A percentile compares a stretch with the other conserved stretches of the same genome.
Conservation (phyloP, 805 yeast genomes). For the Jamesozyma gamospora region DNA sequence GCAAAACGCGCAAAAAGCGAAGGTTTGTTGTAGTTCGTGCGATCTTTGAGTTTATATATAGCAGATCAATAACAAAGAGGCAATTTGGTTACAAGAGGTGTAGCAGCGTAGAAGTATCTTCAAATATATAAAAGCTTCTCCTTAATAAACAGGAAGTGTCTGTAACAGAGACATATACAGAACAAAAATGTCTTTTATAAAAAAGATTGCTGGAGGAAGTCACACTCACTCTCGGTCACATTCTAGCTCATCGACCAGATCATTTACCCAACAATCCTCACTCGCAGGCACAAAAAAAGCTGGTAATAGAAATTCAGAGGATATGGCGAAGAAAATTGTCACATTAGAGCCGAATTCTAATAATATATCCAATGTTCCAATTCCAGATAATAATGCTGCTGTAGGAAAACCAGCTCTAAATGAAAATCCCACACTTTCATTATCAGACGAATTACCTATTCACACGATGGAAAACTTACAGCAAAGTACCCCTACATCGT, state of each 20-base stretch:
- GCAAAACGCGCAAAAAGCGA: neutral
- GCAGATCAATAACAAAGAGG: no score
- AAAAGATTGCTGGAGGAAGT: constrained; percentile 16
- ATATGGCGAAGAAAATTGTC: neutral
- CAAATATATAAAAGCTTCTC: no score
- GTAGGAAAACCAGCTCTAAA: neutral
- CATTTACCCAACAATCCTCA: constrained; percentile 1
- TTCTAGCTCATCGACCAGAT: constrained; percentile 16
- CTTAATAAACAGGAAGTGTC: no score
- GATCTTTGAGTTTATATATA: no score
- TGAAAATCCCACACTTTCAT: neutral
- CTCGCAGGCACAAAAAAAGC: neutral
- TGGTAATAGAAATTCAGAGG: neutral
- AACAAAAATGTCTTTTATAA: constrained; percentile 19
- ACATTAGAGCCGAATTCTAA: neutral
- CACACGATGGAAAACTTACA: constrained; percentile 2
- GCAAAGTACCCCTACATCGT: neutral
- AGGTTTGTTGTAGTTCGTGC: no score
- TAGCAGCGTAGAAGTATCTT: no score
- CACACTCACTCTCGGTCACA: constrained; percentile 18
- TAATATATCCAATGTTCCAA: constrained; percentile 1
- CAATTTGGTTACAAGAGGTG: neutral
- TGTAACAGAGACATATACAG: neutral
- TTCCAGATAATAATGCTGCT: neutral
- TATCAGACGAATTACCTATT: constrained; percentile 5